These are phyloP conservation scores for Penicillium psychrofluorescens DNA, from an alignment of 495 filamentous ascomycete species.

Conservation along the genomic window DNA sequence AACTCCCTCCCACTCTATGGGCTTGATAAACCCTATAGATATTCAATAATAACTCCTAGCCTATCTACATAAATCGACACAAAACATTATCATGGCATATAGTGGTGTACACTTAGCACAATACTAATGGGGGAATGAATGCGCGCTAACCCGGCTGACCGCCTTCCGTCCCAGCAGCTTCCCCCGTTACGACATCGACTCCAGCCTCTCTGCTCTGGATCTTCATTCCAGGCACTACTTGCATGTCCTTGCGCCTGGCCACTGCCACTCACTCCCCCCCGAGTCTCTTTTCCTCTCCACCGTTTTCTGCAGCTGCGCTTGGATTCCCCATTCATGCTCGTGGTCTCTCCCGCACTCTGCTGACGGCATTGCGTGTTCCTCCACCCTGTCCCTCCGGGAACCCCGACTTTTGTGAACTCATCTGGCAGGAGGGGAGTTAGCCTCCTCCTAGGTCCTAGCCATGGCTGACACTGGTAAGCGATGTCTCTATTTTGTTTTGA, in stretches of 20 bases:
- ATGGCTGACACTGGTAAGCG: conserved; percentile 37
- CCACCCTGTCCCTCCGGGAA: conserved; percentile 9
- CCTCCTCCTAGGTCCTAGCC: conserved; percentile 27
- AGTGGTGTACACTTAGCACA: no score
- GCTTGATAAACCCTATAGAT: no score
- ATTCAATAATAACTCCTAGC: no score
- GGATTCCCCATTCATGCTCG: conserved; percentile 21
- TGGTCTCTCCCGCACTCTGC: conserved; percentile 19
- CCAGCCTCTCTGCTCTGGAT: conserved; percentile 16
- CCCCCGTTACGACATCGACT: conserved; percentile 18
- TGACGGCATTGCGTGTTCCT: conserved; percentile 12
- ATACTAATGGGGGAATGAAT: conserved; percentile 11
- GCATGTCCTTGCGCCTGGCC: not conserved
- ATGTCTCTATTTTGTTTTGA: not conserved
- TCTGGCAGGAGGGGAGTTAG: conserved; percentile 22
- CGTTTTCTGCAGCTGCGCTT: conserved; percentile 13
- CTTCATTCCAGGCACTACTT: conserved; percentile 8
- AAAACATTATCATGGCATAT: no score
- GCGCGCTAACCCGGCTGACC: conserved; percentile 22
- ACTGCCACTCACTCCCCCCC: no score
- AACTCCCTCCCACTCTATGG: no score
- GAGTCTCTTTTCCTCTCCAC: not conserved
- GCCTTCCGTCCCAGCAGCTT: conserved; percentile 13
- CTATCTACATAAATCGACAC: no score
- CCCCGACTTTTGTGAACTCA: conserved; percentile 14